Percentiles rank a stretch among this genome's conserved stretches.
Evolutionary conservation across 305 asterid species (phyloP).

Genomic region (Coffea humblotiana): DNA sequence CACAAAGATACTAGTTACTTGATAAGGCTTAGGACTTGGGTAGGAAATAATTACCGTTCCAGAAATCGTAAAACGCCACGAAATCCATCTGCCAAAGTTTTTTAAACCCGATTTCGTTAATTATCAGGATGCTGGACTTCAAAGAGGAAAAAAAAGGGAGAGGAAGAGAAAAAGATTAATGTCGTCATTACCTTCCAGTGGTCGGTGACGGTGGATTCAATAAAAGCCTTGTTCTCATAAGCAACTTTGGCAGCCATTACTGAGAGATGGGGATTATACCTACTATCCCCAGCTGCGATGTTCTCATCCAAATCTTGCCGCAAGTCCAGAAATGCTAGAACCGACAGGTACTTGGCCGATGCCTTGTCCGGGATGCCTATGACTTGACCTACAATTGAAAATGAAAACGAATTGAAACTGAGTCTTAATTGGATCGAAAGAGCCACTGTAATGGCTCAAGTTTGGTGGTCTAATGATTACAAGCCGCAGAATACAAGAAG

Average conservation of each 20-base stretch:
- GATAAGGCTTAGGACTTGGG: background rate
- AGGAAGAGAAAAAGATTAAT: too few relatives aligned
- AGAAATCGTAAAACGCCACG: slow-evolving; percentile 37
- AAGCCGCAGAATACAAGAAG: background rate
- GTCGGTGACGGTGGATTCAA: slow-evolving; percentile 27
- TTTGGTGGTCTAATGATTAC: background rate
- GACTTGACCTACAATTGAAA: slow-evolving; percentile 33
- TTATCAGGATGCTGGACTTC: too few relatives aligned
- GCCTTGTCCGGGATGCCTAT: slow-evolving; percentile 27
- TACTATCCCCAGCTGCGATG: slow-evolving; percentile 24
- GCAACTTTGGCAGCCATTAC: slow-evolving; percentile 49
- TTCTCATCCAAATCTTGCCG: slow-evolving; percentile 30
- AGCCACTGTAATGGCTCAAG: background rate
- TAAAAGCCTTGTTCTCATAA: slow-evolving; percentile 43
- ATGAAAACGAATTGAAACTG: background rate
- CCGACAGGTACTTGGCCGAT: slow-evolving; percentile 34
- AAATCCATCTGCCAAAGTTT: slow-evolving; percentile 41
- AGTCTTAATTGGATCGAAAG: background rate
- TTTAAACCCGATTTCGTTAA: background rate
- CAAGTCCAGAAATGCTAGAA: slow-evolving; percentile 39
- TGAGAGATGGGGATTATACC: slow-evolving; percentile 39
- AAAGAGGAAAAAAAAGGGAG: background rate
- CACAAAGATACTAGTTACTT: background rate
- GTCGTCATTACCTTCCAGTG: slow-evolving; percentile 41
- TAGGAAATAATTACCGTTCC: slow-evolving; percentile 35